These are phyloP conservation scores for Botrytis tulipae DNA, from an alignment of 2,329 filamentous ascomycete genomes.

Conservation along the genomic window DNA sequence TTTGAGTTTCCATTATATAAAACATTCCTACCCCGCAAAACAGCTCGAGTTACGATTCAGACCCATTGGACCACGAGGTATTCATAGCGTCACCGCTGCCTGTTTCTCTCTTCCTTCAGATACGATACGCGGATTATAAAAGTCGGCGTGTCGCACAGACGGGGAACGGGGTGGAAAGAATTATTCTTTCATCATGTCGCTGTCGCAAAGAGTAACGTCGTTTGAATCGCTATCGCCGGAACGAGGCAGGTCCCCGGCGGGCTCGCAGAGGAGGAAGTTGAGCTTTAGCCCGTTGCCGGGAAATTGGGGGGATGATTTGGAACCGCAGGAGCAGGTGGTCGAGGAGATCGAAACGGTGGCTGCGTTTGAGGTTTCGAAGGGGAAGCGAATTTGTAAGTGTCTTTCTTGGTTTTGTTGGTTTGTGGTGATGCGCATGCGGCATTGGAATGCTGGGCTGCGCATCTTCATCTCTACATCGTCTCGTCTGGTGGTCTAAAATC, in stretches of 20 bases:
- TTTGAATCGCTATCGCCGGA: slow-evolving; percentile 31
- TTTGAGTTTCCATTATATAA: slow-evolving; percentile 14
- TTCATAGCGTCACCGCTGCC: slow-evolving; percentile 1
- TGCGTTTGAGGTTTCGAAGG: slow-evolving; percentile 42
- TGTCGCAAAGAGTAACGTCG: slow-evolving; percentile 31
- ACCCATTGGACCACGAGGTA: slow-evolving; percentile 6
- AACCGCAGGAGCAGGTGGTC: slow-evolving; percentile 19
- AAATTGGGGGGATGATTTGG: slow-evolving; percentile 21
- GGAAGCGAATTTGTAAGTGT: slow-evolving; percentile 39
- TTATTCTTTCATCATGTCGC: slow-evolving; percentile 22
- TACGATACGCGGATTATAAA: not conserved
- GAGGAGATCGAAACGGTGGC: slow-evolving; percentile 30
- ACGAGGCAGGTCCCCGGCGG: slow-evolving; percentile 24
- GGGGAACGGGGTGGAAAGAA: not conserved
- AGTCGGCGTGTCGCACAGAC: not conserved
- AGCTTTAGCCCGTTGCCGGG: slow-evolving; percentile 33
- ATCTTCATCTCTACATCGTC: not conserved
- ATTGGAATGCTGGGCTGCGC: not conserved
- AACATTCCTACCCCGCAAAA: slow-evolving; percentile 14
- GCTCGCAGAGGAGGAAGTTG: slow-evolving; percentile 25
- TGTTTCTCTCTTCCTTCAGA: not conserved
- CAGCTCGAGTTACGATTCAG: not conserved
- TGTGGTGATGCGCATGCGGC: not conserved
- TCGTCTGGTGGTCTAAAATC: not conserved
- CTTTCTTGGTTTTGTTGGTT: not conserved